Percentiles rank a stretch among this genome's conserved stretches.
These are phyloP conservation scores for Venturia pyrina DNA, from an alignment of 2,329 filamentous ascomycete species.

Conservation along the genomic window DNA sequence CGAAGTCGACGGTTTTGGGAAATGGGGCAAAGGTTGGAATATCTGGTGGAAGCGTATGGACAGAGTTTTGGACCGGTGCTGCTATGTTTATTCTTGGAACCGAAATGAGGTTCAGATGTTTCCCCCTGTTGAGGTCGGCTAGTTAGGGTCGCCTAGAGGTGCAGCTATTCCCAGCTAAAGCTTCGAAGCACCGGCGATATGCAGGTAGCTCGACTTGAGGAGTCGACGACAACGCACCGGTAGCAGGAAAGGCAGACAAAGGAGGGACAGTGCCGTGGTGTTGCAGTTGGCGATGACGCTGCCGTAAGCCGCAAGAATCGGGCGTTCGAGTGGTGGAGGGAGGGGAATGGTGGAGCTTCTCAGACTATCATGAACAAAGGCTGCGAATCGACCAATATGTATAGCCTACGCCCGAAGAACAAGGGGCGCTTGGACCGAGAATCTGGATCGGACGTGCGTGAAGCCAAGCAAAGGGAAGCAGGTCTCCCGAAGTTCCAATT, in stretches of 20 bases:
- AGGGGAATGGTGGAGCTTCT: background rate
- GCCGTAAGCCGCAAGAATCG: background rate
- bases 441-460: conserved; percentile 4
- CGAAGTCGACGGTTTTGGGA: background rate
- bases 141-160: conserved; percentile 4
- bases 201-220: background rate
- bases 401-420: background rate
- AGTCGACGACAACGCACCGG: background rate
- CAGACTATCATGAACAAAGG: background rate
- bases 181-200: conserved; percentile 4
- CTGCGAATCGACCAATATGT: background rate
- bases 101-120: conserved; percentile 5
- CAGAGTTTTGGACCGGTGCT: background rate
- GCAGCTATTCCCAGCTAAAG: background rate
- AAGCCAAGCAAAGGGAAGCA: conserved; percentile 5
- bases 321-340: background rate
- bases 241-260: background rate
- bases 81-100: conserved; percentile 1
- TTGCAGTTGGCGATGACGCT: background rate
- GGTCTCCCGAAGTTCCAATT: background rate
- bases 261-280: background rate
- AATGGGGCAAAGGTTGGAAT: conserved; percentile 2
- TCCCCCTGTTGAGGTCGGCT: background rate
- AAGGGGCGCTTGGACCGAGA: conserved; percentile 5
- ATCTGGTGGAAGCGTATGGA: background rate